A percentile compares a stretch with the other conserved stretches of the same genome.
These are phyloP conservation scores for Apiospora koreana DNA, from an alignment of 2,329 filamentous ascomycete species.

Conservation along the genomic window DNA sequence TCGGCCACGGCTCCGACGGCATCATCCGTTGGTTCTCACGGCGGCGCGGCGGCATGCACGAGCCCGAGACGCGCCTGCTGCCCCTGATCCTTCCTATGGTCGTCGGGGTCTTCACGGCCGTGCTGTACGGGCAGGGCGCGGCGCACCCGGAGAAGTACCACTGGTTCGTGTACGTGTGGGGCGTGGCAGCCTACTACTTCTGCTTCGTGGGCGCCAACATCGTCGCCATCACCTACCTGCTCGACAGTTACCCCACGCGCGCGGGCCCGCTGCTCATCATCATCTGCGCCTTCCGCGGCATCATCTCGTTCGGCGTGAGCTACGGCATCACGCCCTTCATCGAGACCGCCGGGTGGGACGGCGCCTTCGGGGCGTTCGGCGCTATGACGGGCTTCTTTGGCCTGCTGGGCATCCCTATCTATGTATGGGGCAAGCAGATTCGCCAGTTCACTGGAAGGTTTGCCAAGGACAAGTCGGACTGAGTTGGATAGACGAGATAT, in stretches of 20 bases:
- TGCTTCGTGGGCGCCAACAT: constrained; percentile 44
- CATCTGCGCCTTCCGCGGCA: constrained; percentile 45
- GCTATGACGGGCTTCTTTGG: constrained; percentile 32
- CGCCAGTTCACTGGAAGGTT: constrained; percentile 25
- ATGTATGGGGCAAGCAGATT: constrained; percentile 34
- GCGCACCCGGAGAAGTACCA: constrained; percentile 35
- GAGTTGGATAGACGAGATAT: background rate
- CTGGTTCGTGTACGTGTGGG: constrained; percentile 35
- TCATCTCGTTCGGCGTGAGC: constrained; percentile 43
- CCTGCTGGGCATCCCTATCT: constrained; percentile 30
- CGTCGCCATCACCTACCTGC: constrained; percentile 43
- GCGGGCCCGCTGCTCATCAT: constrained; percentile 44
- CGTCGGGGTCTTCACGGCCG: constrained; percentile 37
- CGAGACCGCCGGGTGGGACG: constrained; percentile 31
- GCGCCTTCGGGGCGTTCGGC: constrained; percentile 33
- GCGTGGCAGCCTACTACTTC: constrained; percentile 34
- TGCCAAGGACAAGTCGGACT: constrained; percentile 18
- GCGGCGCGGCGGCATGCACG: constrained; percentile 40
- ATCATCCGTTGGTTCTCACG: constrained; percentile 36
- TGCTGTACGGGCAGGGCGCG: constrained; percentile 40
- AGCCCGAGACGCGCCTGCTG: constrained; percentile 41
- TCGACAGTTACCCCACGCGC: constrained; percentile 45
- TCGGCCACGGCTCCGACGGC: constrained; percentile 40
- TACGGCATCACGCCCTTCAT: constrained; percentile 32
- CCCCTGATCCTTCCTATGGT: constrained; percentile 37